phyloP scores from a whole-genome alignment of 805 yeast species.

The Schwanniomyces vanrijiae region DNA sequence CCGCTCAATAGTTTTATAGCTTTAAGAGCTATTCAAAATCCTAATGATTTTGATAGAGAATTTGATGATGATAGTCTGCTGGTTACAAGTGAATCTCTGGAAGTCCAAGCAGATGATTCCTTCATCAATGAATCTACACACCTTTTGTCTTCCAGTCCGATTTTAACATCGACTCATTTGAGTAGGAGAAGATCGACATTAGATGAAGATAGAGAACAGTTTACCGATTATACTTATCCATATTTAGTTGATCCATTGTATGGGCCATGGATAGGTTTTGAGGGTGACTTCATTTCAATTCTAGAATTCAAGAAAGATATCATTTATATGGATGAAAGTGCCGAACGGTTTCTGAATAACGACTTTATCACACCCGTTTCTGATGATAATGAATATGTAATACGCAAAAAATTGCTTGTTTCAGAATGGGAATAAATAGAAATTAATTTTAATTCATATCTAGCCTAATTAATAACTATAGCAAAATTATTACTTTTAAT shows the following conservation, averaged over 20 bases:
- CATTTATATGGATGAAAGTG: constrained; percentile 6
- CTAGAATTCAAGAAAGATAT: constrained; percentile 26
- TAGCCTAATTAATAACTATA: neutral
- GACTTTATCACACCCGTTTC: constrained; percentile 14
- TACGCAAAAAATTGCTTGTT: constrained; percentile 26
- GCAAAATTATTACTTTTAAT: too few species aligned
- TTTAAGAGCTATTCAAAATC: constrained; percentile 53
- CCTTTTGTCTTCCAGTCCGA: constrained; percentile 16
- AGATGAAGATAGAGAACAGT: constrained; percentile 57
- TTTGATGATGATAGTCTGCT: constrained; percentile 35
- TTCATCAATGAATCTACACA: constrained; percentile 20
- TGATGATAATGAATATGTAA: constrained; percentile 20
- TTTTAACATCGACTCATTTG: constrained; percentile 9
- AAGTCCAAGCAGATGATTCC: constrained; percentile 13
- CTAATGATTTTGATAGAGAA: constrained; percentile 39
- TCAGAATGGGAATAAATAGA: constrained; percentile 37
- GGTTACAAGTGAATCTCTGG: constrained; percentile 6
- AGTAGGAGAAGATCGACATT: constrained; percentile 49
- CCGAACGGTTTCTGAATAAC: constrained; percentile 18
- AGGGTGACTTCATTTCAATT: constrained; percentile 48
- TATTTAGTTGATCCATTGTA: constrained; percentile 44
- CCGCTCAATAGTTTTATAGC: constrained; percentile 60
- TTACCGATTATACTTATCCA: constrained; percentile 52
- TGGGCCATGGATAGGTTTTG: constrained; percentile 60
- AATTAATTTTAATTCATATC: neutral